phyloP scores from a whole-genome alignment of 768 basidiomycete species.

The Rhizopogon vinicolor region DNA sequence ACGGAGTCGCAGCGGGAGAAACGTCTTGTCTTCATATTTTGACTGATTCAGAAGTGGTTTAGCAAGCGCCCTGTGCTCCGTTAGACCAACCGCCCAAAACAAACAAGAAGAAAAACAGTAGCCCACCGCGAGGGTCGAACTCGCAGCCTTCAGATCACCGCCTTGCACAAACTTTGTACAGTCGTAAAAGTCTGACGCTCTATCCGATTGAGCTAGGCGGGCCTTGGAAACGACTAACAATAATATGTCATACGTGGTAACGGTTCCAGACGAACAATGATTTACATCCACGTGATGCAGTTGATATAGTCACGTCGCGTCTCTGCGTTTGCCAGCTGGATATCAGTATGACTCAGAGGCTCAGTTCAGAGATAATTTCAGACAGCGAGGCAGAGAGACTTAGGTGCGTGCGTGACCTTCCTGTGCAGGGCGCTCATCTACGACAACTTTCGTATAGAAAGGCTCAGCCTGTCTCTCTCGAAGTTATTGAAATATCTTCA shows the following conservation, averaged over 20 bases:
- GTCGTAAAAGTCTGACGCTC: constrained; percentile 52
- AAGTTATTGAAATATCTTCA: constrained; percentile 56
- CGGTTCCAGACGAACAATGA: not conserved
- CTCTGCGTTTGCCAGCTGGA: not conserved
- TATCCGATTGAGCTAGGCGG: constrained; percentile 51
- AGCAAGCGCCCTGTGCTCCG: no score
- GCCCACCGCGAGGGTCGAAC: constrained; percentile 64
- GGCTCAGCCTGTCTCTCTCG: constrained; percentile 9
- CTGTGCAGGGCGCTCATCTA: not conserved
- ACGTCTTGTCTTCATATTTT: no score
- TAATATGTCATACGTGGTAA: no score
- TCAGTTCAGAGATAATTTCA: constrained; percentile 31
- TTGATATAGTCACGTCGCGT: not conserved
- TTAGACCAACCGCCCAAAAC: no score
- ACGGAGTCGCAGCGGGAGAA: no score
- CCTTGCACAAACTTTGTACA: constrained; percentile 27
- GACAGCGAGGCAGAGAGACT: constrained; percentile 48
- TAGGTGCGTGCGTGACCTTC: constrained; percentile 17
- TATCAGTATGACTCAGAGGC: not conserved
- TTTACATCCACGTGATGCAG: not conserved
- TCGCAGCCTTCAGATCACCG: constrained; percentile 49
- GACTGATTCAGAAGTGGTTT: no score
- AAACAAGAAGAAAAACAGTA: constrained; percentile 17
- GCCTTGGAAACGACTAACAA: constrained; percentile 11
- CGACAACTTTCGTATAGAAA: not conserved